Evolutionary conservation across 2,329 filamentous ascomycete genomes (phyloP).

Genomic region (Daldinia sp.): DNA sequence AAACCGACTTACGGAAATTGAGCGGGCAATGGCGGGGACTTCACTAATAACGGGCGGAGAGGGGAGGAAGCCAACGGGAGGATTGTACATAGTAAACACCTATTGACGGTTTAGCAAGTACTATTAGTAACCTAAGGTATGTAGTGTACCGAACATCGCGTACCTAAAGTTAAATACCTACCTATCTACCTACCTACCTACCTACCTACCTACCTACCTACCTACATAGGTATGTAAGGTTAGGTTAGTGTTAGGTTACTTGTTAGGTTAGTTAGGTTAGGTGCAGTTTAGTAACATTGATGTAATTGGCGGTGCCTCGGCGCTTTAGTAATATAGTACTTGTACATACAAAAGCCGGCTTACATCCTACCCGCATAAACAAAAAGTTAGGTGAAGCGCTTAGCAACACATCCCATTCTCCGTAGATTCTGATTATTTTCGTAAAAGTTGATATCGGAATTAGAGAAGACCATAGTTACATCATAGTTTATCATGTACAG

Average conservation of each 20-base stretch:
- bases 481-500: too few relatives aligned
- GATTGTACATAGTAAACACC: constrained; percentile 2
- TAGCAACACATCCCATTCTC: neutral
- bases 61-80: constrained; percentile 30
- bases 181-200: too few relatives aligned
- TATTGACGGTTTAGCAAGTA: too few relatives aligned
- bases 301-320: neutral
- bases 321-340: constrained; percentile 2
- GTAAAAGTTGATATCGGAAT: neutral
- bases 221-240: too few relatives aligned
- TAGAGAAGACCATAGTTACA: too few relatives aligned
- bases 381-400: neutral
- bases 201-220: too few relatives aligned
- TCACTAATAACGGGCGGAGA: constrained; percentile 36
- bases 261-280: neutral
- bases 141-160: too few relatives aligned
- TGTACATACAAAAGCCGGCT: neutral
- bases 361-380: neutral
- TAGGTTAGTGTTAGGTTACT: neutral
- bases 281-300: neutral
- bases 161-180: too few relatives aligned
- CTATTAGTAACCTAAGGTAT: too few relatives aligned
- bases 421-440: neutral
- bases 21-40: constrained; percentile 39
- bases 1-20: constrained; percentile 38